phyloP scores from a whole-genome alignment of 306 rosid genomes.

The Castanea crenata region DNA sequence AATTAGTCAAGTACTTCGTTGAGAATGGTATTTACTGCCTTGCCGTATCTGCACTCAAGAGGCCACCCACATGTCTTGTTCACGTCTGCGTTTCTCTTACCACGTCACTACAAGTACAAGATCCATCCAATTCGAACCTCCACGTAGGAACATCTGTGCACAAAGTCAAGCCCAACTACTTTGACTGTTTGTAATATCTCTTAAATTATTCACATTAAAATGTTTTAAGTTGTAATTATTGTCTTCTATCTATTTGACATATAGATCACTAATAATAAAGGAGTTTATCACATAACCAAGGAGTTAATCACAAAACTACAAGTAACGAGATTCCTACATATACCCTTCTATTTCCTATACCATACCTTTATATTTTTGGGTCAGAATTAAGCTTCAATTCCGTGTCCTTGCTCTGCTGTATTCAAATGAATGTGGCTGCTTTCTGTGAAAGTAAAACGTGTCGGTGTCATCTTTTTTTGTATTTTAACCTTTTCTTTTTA shows the following conservation, averaged over 20 bases:
- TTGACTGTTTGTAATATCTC: neutral
- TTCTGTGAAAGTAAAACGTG: slow-evolving; percentile 42
- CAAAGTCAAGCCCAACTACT: slow-evolving; percentile 20
- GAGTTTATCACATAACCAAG: too few relatives aligned
- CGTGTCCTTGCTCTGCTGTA: neutral
- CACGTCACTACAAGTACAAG: neutral
- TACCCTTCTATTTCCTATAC: too few relatives aligned
- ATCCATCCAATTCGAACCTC: neutral
- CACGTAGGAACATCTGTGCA: slow-evolving; percentile 25
- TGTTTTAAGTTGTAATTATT: too few relatives aligned
- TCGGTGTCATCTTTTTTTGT: slow-evolving; percentile 21
- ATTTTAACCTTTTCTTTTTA: neutral
- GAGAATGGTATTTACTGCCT: too few relatives aligned
- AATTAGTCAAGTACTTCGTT: too few relatives aligned
- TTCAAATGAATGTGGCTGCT: slow-evolving; percentile 22
- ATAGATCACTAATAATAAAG: too few relatives aligned
- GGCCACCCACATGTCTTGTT: slow-evolving; percentile 29
- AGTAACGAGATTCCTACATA: neutral
- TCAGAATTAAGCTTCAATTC: neutral
- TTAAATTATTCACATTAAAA: too few relatives aligned
- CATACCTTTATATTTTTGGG: too few relatives aligned
- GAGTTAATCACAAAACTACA: too few relatives aligned
- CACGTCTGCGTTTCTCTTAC: slow-evolving; percentile 19
- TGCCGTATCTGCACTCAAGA: too few relatives aligned
- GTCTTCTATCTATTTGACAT: too few relatives aligned